Evolutionary conservation across 768 basidiomycete genomes (phyloP), one percentile per base, ranked within the genome.

Genomic region (Rossbeevera mucosa): DNA sequence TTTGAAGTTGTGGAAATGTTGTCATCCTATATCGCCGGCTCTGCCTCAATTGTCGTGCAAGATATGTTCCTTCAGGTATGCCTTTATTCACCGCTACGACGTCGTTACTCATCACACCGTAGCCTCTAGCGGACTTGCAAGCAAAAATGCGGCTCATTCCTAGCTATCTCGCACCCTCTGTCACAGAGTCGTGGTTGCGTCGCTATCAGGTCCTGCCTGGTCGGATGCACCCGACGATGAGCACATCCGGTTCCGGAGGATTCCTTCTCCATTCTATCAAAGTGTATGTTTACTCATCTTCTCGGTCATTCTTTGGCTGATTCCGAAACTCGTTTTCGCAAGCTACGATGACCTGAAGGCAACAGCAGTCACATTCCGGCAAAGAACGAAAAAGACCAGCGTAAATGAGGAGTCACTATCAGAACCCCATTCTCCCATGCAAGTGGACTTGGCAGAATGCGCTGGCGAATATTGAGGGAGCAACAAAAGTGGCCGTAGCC

Each of bases 201-300:
- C 80, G 82, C 56, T 99, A 98, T 72, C 95, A 98, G 73, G 86
- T 94, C 14, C 76, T 99, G n/a, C 96, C 96, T 21, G 95, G 96
- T 21, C 80, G 96, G 30, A 95, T 91, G 36, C 96, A 99, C 72
- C 96, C 96, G 4, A 83, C 81, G 57, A 98, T 99, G 96, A 85
- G 77, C 51, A 89, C 84, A 53, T 86, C 90, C 20, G 91, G 91
- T 11, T 85, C 87, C 1, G 94, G 93, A 13, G 95, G 96, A 0
- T 96, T 83, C 70, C 71, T 98, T 41, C 76, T 97, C 26, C 84
- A 89, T 63, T 80, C 85, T 16, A 86, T 83, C n/a, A 91, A 91
- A 80, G 82, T 97, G 88, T 94, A 74, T 41, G 76, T 52, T 30
- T 50, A 1, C 46, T 41, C 47, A 30, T 28, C 7, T 48, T 25